Conservation (phyloP, 1,284 basidiomycete species). For the Microbotryum saponariae region DNA sequence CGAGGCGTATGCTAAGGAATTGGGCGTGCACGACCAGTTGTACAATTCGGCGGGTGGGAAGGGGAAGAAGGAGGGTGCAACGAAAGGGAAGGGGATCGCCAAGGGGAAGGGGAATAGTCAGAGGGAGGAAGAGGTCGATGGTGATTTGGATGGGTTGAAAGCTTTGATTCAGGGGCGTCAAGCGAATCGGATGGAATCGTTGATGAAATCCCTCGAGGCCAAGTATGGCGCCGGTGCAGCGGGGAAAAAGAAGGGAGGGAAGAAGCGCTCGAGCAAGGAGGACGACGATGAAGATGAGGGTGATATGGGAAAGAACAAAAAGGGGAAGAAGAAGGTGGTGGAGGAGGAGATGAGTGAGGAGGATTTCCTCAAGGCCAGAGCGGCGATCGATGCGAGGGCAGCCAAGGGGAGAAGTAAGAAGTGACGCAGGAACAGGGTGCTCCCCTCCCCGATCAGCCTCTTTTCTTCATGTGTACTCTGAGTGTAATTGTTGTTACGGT, state of each 20-base stretch:
- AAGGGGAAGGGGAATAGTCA: conserved; percentile 39
- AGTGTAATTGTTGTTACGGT: too few species aligned
- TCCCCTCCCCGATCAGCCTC: too few species aligned
- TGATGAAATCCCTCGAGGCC: conserved; percentile 51
- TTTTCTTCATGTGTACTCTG: too few species aligned
- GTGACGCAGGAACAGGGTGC: too few species aligned
- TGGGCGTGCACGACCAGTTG: conserved; percentile 93
- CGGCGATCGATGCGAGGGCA: too few species aligned
- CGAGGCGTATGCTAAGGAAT: conserved; percentile 71
- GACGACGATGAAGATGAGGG: conserved; percentile 41
- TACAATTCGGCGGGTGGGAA: conserved; percentile 43
- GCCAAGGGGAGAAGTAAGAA: too few species aligned
- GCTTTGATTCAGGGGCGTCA: conserved; percentile 75
- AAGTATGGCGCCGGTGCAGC: conserved; percentile 59
- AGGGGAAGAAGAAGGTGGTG: conserved; percentile 37
- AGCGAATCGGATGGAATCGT: conserved; percentile 60
- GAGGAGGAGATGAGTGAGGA: conserved; percentile 53
- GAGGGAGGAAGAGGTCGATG: conserved; percentile 46
- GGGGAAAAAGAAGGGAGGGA: conserved; percentile 35
- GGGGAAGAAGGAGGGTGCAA: conserved; percentile 51
- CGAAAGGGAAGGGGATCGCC: conserved; percentile 54
- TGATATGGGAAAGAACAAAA: conserved; percentile 49
- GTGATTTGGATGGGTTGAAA: conserved; percentile 62
- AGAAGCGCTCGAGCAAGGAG: conserved; percentile 43
- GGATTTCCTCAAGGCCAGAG: conserved; percentile 45